Evolutionary conservation across 2,329 filamentous ascomycete genomes (phyloP).

Genomic region (Alternaria metachromatica): DNA sequence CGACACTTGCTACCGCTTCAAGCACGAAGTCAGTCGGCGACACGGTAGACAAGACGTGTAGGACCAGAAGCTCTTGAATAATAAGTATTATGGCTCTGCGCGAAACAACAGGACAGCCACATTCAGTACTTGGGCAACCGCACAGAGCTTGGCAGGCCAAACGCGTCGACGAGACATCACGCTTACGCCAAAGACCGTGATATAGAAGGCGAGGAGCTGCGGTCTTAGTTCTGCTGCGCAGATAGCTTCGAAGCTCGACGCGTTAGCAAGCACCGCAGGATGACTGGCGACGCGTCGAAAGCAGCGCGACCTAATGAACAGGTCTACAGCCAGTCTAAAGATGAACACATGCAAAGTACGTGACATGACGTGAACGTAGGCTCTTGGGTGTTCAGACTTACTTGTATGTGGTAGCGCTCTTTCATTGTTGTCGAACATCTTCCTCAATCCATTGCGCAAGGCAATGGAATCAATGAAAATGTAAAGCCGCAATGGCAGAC

Average conservation of each 20-base stretch:
- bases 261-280: not conserved
- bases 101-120: not conserved
- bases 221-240: not conserved
- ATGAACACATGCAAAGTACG: not conserved
- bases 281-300: not conserved
- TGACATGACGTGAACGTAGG: not conserved
- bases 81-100: not conserved
- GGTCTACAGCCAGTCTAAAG: not conserved
- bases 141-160: not conserved
- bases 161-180: not conserved
- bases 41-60: not conserved
- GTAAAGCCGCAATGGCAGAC: conserved; percentile 12
- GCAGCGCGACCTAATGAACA: not conserved
- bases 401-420: fast-evolving
- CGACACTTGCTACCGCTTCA: not conserved
- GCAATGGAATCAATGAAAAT: conserved; percentile 49
- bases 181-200: not conserved
- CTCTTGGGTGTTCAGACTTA: not conserved
- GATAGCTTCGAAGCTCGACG: not conserved
- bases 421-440: conserved; percentile 22
- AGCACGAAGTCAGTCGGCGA: not conserved
- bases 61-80: not conserved
- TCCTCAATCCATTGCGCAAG: conserved; percentile 46
- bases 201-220: not conserved
- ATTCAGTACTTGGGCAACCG: not conserved